Evolutionary conservation across 2,329 filamentous ascomycete species (phyloP).

Genomic region (Rutstroemia sp.): DNA sequence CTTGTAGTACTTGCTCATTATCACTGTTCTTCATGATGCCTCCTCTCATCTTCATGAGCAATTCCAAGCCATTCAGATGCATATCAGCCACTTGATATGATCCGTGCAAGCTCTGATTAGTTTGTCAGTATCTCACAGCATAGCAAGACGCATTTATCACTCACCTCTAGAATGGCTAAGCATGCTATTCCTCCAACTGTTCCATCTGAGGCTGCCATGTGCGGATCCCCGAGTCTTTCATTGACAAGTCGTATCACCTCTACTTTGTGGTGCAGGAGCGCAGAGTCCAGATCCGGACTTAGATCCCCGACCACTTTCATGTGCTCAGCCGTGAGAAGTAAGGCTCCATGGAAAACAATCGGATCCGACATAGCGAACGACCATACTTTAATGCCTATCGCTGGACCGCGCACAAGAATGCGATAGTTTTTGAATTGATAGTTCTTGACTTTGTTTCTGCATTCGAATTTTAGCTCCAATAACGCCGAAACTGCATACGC

Average conservation of each 20-base stretch:
- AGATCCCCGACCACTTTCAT: slow-evolving; percentile 1
- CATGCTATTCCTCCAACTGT: slow-evolving; percentile 9
- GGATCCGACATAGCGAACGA: slow-evolving; percentile 5
- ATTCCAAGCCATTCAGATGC: slow-evolving; percentile 2
- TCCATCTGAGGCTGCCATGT: not conserved
- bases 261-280: slow-evolving; percentile 7
- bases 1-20: not conserved
- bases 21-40: not conserved
- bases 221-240: slow-evolving; percentile 7
- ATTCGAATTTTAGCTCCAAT: not conserved
- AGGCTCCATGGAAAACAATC: slow-evolving; percentile 2
- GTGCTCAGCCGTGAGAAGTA: slow-evolving; percentile 8
- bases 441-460: not conserved
- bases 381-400: not conserved
- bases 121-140: not conserved
- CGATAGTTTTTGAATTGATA: slow-evolving; percentile 8
- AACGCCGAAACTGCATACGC: not conserved
- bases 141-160: not conserved
- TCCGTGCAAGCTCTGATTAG: not conserved
- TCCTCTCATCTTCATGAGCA: not conserved
- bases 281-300: not conserved
- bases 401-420: not conserved
- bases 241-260: slow-evolving; percentile 12
- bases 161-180: slow-evolving; percentile 9
- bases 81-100: not conserved